Evolutionary conservation across 140 eudicot genomes (phyloP), one percentile per base, ranked within the genome.

Genomic region (Anethum foeniculum): DNA sequence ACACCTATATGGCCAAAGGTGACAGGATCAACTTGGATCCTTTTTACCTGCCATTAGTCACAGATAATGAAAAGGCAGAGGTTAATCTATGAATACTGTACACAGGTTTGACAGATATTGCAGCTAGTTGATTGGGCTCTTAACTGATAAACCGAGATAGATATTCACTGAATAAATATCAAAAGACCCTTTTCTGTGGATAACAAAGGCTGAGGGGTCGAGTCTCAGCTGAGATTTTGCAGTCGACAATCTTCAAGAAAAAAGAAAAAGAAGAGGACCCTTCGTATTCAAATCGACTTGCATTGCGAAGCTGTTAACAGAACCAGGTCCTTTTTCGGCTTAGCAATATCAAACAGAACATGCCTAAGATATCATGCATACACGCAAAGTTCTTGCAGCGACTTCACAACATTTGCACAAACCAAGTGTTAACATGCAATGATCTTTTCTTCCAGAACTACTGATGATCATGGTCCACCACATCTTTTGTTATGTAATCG

Each of bases 381-480:
- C 80, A 77, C 80, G 47, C 60, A 25, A 64, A 12, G 48, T 21
- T 62, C 43, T 28, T 14, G 27, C 27, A 27, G 39, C 10, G 64
- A 52, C 38, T 47, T 1, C 25, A 43, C 34, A 13, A 12, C n/a
- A 47, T 25, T 43, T 73, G 52, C 54, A 43, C 77, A 46, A 46
- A 73, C 77, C 54, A 43, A 47, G 49, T 73, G 77, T 43, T 39
- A 48, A 38, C 76, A 71, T 6, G 74, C 23, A 68, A 68, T 73
- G 54, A 73, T 73, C 48, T 41, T 71, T 38, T 32, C n/a, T 14
- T 71, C 76, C 30, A 38, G 44, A 32, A 71, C 76, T 32, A 71
- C 13, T 71, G 76, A 34, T 71, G 76, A 71, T 71, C 36, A 73
- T 73, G 77, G 38, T 73, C 77, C 77, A 73, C 79, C 65, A 28